These are phyloP conservation scores for Rostrohypoxylon terebratum DNA, from an alignment of 495 filamentous ascomycete species.

Conservation along the genomic window DNA sequence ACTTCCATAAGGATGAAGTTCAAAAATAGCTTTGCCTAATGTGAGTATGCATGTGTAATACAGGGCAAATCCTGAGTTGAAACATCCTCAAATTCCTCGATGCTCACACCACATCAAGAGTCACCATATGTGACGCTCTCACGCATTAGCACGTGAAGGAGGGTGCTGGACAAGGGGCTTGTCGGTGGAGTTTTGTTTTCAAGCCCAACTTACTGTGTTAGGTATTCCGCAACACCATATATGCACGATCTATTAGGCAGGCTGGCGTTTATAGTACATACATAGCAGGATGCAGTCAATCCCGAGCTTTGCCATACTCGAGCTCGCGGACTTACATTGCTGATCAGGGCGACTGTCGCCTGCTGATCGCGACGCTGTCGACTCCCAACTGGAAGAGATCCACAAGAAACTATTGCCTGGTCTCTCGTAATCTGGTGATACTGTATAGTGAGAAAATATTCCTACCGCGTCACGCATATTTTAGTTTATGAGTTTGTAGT, in stretches of 20 bases:
- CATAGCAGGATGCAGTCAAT: constrained; percentile 13
- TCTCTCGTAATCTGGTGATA: constrained; percentile 20
- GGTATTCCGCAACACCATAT: constrained; percentile 28
- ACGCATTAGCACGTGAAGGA: constrained; percentile 39
- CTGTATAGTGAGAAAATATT: constrained; percentile 14
- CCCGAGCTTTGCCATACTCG: constrained; percentile 16
- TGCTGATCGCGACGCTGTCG: constrained; percentile 34
- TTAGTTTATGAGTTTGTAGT: constrained; percentile 19
- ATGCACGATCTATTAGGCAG: constrained; percentile 37
- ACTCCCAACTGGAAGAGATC: constrained; percentile 36
- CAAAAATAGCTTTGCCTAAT: constrained; percentile 19
- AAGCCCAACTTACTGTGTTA: constrained; percentile 39
- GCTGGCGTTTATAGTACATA: constrained; percentile 22
- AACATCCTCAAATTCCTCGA: constrained; percentile 20
- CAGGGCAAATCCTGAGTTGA: constrained; percentile 5
- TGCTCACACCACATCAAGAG: constrained; percentile 14
- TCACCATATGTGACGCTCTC: constrained; percentile 21
- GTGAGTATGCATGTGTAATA: constrained; percentile 14
- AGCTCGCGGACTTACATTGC: constrained; percentile 34
- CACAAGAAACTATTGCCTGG: constrained; percentile 26
- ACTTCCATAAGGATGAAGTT: constrained; percentile 2
- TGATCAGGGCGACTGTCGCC: constrained; percentile 39
- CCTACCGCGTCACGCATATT: constrained; percentile 15
- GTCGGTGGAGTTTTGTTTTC: constrained; percentile 37
- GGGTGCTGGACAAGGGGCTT: constrained; percentile 23